Conservation (phyloP, 2,329 filamentous ascomycete genomes). For the Blumeria graminis region DNA sequence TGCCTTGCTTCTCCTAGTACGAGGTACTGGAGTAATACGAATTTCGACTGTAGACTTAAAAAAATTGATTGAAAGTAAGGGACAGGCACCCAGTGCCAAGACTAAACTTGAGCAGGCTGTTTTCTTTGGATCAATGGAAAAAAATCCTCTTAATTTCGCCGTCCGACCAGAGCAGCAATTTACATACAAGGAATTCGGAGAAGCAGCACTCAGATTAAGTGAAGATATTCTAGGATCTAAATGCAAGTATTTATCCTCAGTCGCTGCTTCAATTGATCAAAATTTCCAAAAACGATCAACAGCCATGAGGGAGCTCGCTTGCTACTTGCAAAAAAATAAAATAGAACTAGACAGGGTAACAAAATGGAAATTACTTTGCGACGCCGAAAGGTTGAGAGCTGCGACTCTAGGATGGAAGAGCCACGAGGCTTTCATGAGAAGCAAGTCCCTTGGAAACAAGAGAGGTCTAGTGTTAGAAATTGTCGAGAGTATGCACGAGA, state of each 20-base stretch:
- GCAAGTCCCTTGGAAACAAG: conserved; percentile 33
- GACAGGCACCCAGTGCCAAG: conserved; percentile 50
- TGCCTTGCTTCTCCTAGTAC: conserved; percentile 34
- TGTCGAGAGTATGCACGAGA: conserved; percentile 50
- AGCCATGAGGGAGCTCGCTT: conserved; percentile 52
- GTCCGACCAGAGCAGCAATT: conserved; percentile 43
- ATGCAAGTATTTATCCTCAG: conserved; percentile 46
- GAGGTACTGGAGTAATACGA: conserved; percentile 36
- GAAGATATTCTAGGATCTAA: conserved; percentile 58
- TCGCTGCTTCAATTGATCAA: conserved; percentile 54
- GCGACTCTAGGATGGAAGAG: conserved; percentile 57
- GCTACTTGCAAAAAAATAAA: conserved; percentile 42
- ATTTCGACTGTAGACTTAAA: conserved; percentile 33
- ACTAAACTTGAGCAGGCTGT: conserved; percentile 85
- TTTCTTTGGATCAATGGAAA: conserved; percentile 62
- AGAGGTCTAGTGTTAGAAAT: conserved; percentile 51
- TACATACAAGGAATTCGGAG: conserved; percentile 41
- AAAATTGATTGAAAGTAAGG: conserved; percentile 31
- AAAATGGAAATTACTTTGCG: conserved; percentile 63
- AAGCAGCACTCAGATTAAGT: conserved; percentile 58
- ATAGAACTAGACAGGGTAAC: conserved; percentile 39
- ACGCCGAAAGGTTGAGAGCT: conserved; percentile 74
- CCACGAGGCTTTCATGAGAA: conserved; percentile 44
- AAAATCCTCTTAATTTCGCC: conserved; percentile 74
- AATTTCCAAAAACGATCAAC: conserved; percentile 51